These are phyloP conservation scores for Fraxinus platypoda DNA, from an alignment of 305 asterid species.

Conservation along the genomic window DNA sequence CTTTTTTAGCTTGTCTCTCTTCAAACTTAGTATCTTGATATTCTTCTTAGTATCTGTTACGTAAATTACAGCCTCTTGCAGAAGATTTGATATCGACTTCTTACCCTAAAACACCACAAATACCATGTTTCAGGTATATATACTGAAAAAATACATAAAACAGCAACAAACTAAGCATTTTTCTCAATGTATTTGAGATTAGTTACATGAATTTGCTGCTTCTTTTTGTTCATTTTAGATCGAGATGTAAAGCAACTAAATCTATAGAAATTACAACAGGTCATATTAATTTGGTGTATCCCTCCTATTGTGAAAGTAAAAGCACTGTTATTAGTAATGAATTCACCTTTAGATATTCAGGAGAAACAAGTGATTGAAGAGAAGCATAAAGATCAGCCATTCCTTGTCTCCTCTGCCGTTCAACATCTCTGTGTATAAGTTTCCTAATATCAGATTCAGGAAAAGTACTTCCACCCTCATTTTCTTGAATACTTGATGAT, in stretches of 20 bases:
- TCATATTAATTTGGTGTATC: not conserved
- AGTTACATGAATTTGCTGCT: not conserved
- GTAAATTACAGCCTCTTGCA: not conserved
- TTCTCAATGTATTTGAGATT: not conserved
- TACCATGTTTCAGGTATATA: not conserved
- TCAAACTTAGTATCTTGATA: not conserved
- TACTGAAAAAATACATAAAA: not conserved
- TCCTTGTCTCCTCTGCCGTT: slow-evolving; percentile 25
- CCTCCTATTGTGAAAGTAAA: not conserved
- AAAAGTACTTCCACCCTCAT: not conserved
- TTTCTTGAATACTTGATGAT: not conserved
- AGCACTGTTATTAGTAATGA: not conserved
- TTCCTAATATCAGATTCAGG: not conserved
- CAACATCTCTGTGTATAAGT: slow-evolving; percentile 13
- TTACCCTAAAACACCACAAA: not conserved
- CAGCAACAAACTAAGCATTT: not conserved
- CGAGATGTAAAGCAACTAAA: not conserved
- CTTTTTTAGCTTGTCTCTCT: not conserved
- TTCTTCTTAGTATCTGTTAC: not conserved
- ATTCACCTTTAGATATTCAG: slow-evolving; percentile 14
- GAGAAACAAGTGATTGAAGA: slow-evolving; percentile 14
- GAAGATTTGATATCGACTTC: not conserved
- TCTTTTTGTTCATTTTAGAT: not conserved
- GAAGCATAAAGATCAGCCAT: slow-evolving; percentile 16
- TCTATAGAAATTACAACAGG: not conserved